phyloP scores from a whole-genome alignment of 1,284 basidiomycete species.

The Boletus semigastroideus region DNA sequence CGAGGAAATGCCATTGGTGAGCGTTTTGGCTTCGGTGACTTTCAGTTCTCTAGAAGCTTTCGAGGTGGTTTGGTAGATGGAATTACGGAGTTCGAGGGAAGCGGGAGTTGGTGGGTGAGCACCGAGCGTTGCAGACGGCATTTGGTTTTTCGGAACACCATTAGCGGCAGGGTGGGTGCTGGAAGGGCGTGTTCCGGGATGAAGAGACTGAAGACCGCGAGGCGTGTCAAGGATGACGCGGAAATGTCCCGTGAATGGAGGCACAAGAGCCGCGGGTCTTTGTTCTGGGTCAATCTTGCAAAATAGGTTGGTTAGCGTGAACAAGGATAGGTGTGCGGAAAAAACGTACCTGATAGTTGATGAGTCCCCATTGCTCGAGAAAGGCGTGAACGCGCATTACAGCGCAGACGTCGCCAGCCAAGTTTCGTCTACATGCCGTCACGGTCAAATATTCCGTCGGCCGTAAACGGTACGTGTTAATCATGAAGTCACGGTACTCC shows the following conservation, averaged over 20 bases:
- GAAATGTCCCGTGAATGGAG: conserved; percentile 98
- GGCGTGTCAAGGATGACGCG: conserved; percentile 97
- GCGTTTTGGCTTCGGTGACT: conserved; percentile 60
- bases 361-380: conserved; percentile 97
- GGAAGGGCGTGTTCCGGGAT: conserved; percentile 79
- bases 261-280: conserved; percentile 89
- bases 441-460: conserved; percentile 97
- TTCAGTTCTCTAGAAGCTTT: conserved; percentile 74
- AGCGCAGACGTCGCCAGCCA: conserved; percentile 97
- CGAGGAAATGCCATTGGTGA: conserved; percentile 58
- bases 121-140: conserved; percentile 52
- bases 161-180: conserved; percentile 48
- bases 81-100: conserved; percentile 81
- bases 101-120: conserved; percentile 47
- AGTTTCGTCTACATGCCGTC: conserved; percentile 92
- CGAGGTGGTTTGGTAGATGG: conserved; percentile 85
- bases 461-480: conserved; percentile 95
- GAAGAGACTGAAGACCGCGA: conserved; percentile 91
- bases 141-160: conserved; percentile 43
- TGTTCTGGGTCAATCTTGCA: conserved; percentile 94
- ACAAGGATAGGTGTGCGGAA: conserved; percentile 12
- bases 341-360: conserved; percentile 89
- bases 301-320: conserved; percentile 1
- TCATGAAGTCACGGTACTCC: conserved; percentile 99
- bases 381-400: conserved; percentile 99